phyloP scores from a whole-genome alignment of 1,284 basidiomycete species.

The Sanghuangporus baumii region DNA sequence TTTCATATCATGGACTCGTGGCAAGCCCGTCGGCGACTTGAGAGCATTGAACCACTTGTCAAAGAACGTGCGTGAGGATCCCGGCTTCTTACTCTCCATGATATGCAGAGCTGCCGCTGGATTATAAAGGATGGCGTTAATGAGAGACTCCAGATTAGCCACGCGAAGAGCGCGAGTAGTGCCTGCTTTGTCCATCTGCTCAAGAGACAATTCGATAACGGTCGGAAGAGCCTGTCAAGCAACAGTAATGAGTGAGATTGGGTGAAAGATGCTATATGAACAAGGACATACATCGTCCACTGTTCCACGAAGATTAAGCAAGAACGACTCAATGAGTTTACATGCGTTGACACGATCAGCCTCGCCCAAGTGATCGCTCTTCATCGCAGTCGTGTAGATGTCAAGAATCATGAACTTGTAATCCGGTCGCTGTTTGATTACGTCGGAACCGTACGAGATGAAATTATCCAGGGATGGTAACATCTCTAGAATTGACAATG shows the following conservation, averaged over 20 bases:
- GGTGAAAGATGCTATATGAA: not conserved
- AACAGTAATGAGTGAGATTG: not conserved
- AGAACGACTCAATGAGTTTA: conserved; percentile 79
- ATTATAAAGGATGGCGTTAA: conserved; percentile 86
- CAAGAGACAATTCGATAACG: conserved; percentile 59
- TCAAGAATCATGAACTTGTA: conserved; percentile 82
- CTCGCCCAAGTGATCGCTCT: conserved; percentile 71
- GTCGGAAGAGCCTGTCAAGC: conserved; percentile 37
- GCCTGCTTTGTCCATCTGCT: conserved; percentile 50
- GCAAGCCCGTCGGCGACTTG: conserved; percentile 54
- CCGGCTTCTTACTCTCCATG: conserved; percentile 60
- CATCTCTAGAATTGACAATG: conserved; percentile 61
- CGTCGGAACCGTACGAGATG: conserved; percentile 77
- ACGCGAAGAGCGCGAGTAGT: conserved; percentile 60
- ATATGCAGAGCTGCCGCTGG: conserved; percentile 69
- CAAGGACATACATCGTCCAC: conserved; percentile 61
- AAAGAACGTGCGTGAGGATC: conserved; percentile 66
- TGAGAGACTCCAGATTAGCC: conserved; percentile 76
- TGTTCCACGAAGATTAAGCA: conserved; percentile 74
- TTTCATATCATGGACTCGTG: conserved; percentile 91
- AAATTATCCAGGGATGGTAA: conserved; percentile 87
- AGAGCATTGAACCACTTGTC: conserved; percentile 75
- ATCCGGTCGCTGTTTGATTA: conserved; percentile 66
- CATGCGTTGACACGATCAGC: conserved; percentile 80
- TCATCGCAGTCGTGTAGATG: conserved; percentile 77